Evolutionary conservation across 305 asterid species (phyloP).

Genomic region (Solanum hybrid): DNA sequence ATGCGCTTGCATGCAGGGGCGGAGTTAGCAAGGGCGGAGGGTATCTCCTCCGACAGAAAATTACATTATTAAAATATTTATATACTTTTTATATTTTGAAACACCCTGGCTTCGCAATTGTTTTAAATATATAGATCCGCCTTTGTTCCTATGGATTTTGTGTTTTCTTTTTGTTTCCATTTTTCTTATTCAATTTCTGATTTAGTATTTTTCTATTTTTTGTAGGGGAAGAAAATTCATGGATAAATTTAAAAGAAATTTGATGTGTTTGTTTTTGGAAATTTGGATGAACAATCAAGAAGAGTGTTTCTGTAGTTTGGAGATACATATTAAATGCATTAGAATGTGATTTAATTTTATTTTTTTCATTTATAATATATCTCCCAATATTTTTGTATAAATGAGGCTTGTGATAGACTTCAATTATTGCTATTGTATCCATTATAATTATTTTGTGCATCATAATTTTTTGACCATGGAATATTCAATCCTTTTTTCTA

Average conservation of each 20-base stretch:
- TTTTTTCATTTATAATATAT: background rate
- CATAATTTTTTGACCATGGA: background rate
- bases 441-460: background rate
- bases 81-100: too few relatives aligned
- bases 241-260: slow-evolving; percentile 1
- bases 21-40: too few relatives aligned
- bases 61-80: too few relatives aligned
- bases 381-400: background rate
- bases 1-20: too few relatives aligned
- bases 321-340: background rate
- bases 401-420: background rate
- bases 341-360: background rate
- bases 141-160: too few relatives aligned
- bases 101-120: too few relatives aligned
- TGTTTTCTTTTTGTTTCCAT: background rate
- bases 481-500: background rate
- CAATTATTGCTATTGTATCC: background rate
- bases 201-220: background rate
- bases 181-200: background rate
- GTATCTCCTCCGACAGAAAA: too few relatives aligned
- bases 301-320: background rate
- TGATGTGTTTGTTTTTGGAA: background rate
- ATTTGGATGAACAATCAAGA: background rate
- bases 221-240: slow-evolving; percentile 23
- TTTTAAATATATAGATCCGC: too few relatives aligned